phyloP scores from a whole-genome alignment of 192 early-diverging fungal genomes.

The Rhizoclosmatium globosum region DNA sequence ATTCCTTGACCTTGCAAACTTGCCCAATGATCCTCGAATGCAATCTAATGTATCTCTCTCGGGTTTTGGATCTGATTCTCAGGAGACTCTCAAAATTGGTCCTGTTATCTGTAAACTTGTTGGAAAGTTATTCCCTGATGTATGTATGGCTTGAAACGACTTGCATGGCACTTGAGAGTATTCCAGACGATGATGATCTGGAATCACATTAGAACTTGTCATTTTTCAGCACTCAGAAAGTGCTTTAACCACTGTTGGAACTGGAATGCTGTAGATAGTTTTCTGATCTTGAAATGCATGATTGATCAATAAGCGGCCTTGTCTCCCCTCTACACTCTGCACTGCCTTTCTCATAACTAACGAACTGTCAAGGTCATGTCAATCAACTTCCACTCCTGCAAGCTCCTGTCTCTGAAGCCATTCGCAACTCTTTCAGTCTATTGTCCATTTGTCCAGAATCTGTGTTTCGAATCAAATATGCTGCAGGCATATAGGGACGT shows the following conservation, averaged over 20 bases:
- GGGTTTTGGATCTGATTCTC: constrained; percentile 36
- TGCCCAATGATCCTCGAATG: constrained; percentile 42
- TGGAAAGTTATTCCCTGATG: constrained; percentile 47
- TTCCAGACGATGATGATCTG: no score
- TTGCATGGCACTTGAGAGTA: no score
- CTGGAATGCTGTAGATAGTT: no score
- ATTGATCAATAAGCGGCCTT: no score
- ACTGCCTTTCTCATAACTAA: no score
- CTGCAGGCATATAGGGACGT: constrained; percentile 41
- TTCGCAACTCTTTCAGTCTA: constrained; percentile 42
- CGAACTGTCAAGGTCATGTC: constrained; percentile 38
- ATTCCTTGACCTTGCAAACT: constrained; percentile 38
- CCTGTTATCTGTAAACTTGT: constrained; percentile 59
- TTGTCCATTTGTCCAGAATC: constrained; percentile 46
- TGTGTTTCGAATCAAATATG: constrained; percentile 50
- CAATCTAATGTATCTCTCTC: constrained; percentile 23
- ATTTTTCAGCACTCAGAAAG: no score
- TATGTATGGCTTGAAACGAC: background rate
- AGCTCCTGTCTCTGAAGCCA: constrained; percentile 31
- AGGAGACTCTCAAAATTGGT: constrained; percentile 47
- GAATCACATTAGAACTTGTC: no score
- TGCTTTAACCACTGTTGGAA: no score
- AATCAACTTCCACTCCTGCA: constrained; percentile 46
- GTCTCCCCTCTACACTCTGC: no score
- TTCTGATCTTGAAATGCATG: no score